A percentile compares a stretch with the other conserved stretches of the same genome.
These are phyloP conservation scores for Lanzia echinophila DNA, from an alignment of 2,329 filamentous ascomycete genomes.

Conservation along the genomic window DNA sequence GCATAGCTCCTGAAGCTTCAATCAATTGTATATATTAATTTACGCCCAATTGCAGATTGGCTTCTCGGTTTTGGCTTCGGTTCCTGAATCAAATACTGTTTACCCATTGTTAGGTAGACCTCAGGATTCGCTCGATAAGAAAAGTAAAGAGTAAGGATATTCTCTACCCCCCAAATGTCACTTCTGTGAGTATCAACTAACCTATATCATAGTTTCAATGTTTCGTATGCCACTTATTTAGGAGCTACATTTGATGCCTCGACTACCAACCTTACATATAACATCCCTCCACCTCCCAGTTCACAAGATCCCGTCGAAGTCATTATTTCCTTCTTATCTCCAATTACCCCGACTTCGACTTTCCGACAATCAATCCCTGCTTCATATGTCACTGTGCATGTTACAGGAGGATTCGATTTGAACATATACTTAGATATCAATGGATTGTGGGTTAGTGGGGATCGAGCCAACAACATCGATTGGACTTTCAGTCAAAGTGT, in stretches of 20 bases:
- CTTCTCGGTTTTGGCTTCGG: conserved; percentile 54
- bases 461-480: conserved; percentile 59
- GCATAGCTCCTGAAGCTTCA: not conserved
- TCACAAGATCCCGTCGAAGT: conserved; percentile 42
- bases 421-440: conserved; percentile 63
- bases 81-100: conserved; percentile 51
- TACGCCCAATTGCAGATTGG: conserved; percentile 40
- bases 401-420: conserved; percentile 58
- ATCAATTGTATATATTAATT: conserved; percentile 3
- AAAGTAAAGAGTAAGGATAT: conserved; percentile 31
- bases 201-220: conserved; percentile 40
- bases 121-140: conserved; percentile 50
- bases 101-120: conserved; percentile 60
- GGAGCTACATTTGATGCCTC: conserved; percentile 63
- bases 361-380: conserved; percentile 49
- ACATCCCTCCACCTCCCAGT: conserved; percentile 40
- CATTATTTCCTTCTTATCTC: conserved; percentile 48
- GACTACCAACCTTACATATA: conserved; percentile 62
- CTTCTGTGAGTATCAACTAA: not conserved
- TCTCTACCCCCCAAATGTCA: not conserved
- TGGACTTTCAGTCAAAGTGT: conserved; percentile 55
- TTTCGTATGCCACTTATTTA: conserved; percentile 51
- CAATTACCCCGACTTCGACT: conserved; percentile 29
- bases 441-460: conserved; percentile 76
- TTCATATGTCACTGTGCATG: conserved; percentile 66